Evolutionary conservation across 2,329 filamentous ascomycete genomes (phyloP).

Genomic region (Ophiocordyceps polyrhachis-furcata): DNA sequence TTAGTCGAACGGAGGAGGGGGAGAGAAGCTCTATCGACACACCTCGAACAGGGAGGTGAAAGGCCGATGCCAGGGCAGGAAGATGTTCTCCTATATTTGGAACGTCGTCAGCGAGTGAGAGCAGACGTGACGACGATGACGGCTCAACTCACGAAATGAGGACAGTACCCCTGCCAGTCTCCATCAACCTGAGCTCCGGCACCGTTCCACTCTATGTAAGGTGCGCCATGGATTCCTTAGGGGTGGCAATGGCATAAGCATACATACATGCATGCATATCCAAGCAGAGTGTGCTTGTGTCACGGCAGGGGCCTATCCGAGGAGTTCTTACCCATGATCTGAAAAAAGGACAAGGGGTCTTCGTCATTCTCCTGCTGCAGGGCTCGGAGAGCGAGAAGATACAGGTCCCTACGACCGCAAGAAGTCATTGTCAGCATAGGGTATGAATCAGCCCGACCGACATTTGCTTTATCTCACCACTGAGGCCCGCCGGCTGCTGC

Average conservation of each 20-base stretch:
- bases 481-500: background rate
- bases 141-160: slow-evolving; percentile 14
- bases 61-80: slow-evolving; percentile 37
- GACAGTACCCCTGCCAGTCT: slow-evolving; percentile 24
- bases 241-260: background rate
- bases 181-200: slow-evolving; percentile 13
- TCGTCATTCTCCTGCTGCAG: slow-evolving; percentile 21
- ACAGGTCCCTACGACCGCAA: slow-evolving; percentile 18
- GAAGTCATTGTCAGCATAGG: background rate
- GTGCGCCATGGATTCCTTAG: slow-evolving; percentile 22
- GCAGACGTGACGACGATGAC: background rate
- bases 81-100: slow-evolving; percentile 18
- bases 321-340: slow-evolving; percentile 20
- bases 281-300: no score
- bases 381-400: slow-evolving; percentile 26
- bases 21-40: slow-evolving; percentile 2
- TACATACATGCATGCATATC: background rate
- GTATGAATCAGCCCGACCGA: background rate
- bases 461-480: background rate
- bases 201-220: slow-evolving; percentile 22
- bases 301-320: no score
- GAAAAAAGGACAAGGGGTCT: slow-evolving; percentile 29
- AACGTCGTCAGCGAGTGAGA: background rate
- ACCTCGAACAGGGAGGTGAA: slow-evolving; percentile 36
- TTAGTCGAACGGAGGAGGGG: background rate